These are phyloP conservation scores for Golubevia pallescens DNA, from an alignment of 1,284 basidiomycete genomes.

Conservation along the genomic window DNA sequence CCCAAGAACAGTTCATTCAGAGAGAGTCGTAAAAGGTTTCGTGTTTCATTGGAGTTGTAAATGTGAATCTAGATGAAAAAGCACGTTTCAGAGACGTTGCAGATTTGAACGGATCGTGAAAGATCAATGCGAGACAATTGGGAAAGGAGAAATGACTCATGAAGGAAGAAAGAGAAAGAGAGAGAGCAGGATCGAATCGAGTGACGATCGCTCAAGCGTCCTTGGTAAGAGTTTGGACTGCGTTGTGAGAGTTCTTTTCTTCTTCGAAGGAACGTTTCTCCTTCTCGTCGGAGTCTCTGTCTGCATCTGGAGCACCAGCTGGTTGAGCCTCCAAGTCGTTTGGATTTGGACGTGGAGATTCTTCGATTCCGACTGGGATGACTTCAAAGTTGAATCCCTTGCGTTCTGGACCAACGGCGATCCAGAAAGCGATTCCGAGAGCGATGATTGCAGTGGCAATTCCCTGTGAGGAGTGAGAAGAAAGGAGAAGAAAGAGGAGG, in stretches of 20 bases:
- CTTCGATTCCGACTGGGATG: constrained; percentile 15
- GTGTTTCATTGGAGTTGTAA: too few relatives aligned
- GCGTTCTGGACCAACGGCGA: constrained; percentile 34
- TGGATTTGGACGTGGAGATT: neutral
- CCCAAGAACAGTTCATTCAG: too few relatives aligned
- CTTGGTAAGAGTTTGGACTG: neutral
- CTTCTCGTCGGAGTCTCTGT: neutral
- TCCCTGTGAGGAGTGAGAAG: neutral
- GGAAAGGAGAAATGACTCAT: too few relatives aligned
- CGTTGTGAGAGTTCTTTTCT: neutral
- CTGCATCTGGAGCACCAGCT: neutral
- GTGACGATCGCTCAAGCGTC: neutral
- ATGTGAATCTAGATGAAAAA: too few relatives aligned
- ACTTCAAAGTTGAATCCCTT: constrained; percentile 31
- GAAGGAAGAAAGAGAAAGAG: too few relatives aligned
- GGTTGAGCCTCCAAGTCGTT: neutral
- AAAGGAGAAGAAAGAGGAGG: neutral
- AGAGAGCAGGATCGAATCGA: too few relatives aligned
- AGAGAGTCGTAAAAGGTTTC: too few relatives aligned
- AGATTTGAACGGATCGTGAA: too few relatives aligned
- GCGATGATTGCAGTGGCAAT: constrained; percentile 38
- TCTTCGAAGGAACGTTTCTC: neutral
- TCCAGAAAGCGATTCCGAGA: constrained; percentile 18
- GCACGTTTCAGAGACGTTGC: too few relatives aligned
- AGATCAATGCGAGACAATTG: too few relatives aligned